These are phyloP conservation scores for Solanum hybrid DNA, from an alignment of 305 asterid genomes.

Conservation along the genomic window DNA sequence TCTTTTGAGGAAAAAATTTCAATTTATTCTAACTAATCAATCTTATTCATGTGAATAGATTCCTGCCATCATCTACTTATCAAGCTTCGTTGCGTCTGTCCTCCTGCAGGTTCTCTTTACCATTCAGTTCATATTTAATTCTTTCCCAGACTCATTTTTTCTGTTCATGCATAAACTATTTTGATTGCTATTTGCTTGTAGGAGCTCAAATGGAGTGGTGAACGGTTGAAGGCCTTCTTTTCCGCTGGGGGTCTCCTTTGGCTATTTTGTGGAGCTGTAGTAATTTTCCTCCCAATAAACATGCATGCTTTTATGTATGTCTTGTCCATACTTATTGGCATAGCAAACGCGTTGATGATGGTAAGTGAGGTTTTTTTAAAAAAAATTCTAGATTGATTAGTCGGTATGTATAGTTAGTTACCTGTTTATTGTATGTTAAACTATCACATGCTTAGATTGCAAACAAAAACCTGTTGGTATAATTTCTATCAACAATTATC, in stretches of 20 bases:
- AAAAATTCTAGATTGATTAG: background rate
- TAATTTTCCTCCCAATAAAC: conserved; percentile 4
- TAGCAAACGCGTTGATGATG: conserved; percentile 6
- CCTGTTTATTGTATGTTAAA: background rate
- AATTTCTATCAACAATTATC: background rate
- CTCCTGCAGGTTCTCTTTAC: conserved; percentile 48
- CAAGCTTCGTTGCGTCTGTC: conserved; percentile 69
- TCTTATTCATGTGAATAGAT: conserved; percentile 29
- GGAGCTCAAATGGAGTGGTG: conserved; percentile 7
- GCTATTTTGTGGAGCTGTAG: background rate
- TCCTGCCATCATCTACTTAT: conserved; percentile 70
- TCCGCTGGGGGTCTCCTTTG: conserved; percentile 6
- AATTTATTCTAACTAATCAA: background rate
- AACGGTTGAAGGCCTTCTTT: conserved; percentile 1
- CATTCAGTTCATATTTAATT: background rate
- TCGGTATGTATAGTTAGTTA: background rate
- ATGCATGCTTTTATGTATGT: background rate
- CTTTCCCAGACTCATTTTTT: background rate
- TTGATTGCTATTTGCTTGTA: background rate
- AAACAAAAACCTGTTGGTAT: background rate
- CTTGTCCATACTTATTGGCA: conserved; percentile 3
- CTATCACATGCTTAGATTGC: background rate
- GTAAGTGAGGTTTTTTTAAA: background rate
- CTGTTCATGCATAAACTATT: background rate
- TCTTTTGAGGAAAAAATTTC: background rate